A percentile compares a stretch with the other conserved stretches of the same genome.
These are phyloP conservation scores for Termitomyces sp. DNA, from an alignment of 768 basidiomycete species.

Conservation along the genomic window DNA sequence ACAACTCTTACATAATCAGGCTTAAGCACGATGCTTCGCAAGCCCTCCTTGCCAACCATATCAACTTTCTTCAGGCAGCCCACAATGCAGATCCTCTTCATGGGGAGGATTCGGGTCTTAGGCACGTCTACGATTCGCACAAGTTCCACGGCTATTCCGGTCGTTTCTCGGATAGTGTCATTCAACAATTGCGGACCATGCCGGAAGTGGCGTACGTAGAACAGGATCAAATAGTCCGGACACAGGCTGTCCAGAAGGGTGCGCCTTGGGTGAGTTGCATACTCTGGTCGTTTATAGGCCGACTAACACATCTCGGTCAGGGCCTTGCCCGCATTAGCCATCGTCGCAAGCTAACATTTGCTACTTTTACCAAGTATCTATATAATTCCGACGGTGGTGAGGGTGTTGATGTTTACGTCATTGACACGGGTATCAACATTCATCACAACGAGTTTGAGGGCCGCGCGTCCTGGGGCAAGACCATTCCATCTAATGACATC, in stretches of 20 bases:
- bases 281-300: neutral
- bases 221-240: conserved; percentile 88
- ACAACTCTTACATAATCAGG: conserved; percentile 94
- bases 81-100: conserved; percentile 47
- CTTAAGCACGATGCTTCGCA: conserved; percentile 66
- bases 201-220: conserved; percentile 94
- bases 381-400: conserved; percentile 72
- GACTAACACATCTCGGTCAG: conserved; percentile 36
- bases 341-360: conserved; percentile 64
- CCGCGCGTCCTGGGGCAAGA: conserved; percentile 91
- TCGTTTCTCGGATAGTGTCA: conserved; percentile 58
- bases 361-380: conserved; percentile 81
- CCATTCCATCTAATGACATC: conserved; percentile 75
- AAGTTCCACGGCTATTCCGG: conserved; percentile 74
- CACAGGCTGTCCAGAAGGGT: conserved; percentile 59
- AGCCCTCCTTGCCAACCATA: conserved; percentile 62
- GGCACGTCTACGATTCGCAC: conserved; percentile 73
- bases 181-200: conserved; percentile 72
- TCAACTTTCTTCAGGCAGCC: conserved; percentile 71
- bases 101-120: conserved; percentile 48
- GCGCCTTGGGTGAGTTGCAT: conserved; percentile 75
- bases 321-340: conserved; percentile 96
- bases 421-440: conserved; percentile 89
- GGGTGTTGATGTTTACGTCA: conserved; percentile 88
- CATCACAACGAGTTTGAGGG: conserved; percentile 83